Conservation (phyloP, 2,329 filamentous ascomycete genomes). For the Claviceps africana region DNA sequence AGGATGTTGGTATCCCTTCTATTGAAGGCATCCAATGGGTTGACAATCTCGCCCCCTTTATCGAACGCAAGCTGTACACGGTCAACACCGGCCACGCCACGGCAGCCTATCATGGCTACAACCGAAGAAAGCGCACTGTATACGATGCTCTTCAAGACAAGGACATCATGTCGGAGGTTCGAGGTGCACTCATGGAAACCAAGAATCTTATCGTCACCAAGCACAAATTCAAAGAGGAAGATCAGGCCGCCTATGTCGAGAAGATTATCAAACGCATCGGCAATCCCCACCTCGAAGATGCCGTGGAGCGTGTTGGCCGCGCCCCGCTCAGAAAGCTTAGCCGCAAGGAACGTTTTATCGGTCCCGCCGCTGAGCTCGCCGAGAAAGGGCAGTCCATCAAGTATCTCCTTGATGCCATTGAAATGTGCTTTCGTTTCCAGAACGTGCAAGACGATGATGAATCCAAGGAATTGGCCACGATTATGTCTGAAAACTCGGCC, state of each 20-base stretch:
- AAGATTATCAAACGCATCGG: conserved; percentile 88
- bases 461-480: conserved; percentile 70
- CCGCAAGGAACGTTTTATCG: conserved; percentile 91
- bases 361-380: conserved; percentile 77
- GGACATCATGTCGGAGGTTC: conserved; percentile 66
- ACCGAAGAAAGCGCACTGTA: conserved; percentile 72
- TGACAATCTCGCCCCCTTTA: conserved; percentile 80
- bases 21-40: conserved; percentile 92
- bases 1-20: conserved; percentile 46
- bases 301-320: conserved; percentile 87
- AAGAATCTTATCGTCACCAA: conserved; percentile 74
- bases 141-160: conserved; percentile 76
- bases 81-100: conserved; percentile 98
- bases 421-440: conserved; percentile 92
- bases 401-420: conserved; percentile 65
- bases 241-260: conserved; percentile 77
- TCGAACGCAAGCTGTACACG: conserved; percentile 98
- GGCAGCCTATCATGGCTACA: conserved; percentile 87
- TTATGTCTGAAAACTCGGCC: conserved; percentile 60
- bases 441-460: conserved; percentile 86
- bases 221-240: conserved; percentile 60
- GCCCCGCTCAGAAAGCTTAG: conserved; percentile 87
- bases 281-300: conserved; percentile 85
- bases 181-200: conserved; percentile 70
- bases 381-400: conserved; percentile 62